A percentile compares a stretch with the other conserved stretches of the same genome.
phyloP scores from a whole-genome alignment of 768 basidiomycete genomes.

The Pleurotus pulmonarius region DNA sequence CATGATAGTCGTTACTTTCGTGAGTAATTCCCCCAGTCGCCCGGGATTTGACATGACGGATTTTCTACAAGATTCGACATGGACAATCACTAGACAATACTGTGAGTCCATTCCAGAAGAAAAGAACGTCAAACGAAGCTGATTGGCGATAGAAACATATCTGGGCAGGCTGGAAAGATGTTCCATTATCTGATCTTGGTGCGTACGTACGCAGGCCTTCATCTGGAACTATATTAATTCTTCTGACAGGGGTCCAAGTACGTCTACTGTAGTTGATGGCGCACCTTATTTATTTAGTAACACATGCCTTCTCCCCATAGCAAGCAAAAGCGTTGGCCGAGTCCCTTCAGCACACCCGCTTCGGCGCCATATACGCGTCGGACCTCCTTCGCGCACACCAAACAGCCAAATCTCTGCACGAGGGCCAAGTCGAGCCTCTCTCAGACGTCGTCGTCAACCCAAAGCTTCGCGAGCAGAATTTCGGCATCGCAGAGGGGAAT shows the following conservation, averaged over 20 bases:
- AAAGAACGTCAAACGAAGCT: not conserved
- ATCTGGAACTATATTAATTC: conserved; percentile 6
- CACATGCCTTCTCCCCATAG: conserved; percentile 19
- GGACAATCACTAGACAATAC: conserved; percentile 4
- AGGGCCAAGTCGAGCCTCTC: conserved; percentile 46
- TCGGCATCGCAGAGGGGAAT: conserved; percentile 68
- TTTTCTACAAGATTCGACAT: not conserved
- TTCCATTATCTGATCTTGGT: conserved; percentile 72
- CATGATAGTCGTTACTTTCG: conserved; percentile 3
- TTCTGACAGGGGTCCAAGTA: conserved; percentile 8
- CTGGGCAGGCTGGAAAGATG: conserved; percentile 80
- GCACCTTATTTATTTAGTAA: not conserved
- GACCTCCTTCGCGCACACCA: conserved; percentile 61
- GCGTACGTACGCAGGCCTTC: conserved; percentile 18
- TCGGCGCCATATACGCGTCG: conserved; percentile 64
- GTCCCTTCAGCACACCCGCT: conserved; percentile 41
- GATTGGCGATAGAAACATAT: conserved; percentile 19
- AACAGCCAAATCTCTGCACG: conserved; percentile 55
- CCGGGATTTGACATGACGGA: not conserved
- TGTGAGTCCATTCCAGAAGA: not conserved
- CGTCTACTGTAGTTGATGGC: conserved; percentile 17
- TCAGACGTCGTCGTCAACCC: conserved; percentile 51
- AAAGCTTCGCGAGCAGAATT: conserved; percentile 66
- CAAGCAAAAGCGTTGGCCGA: conserved; percentile 63
- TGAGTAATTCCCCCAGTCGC: not conserved